These are phyloP conservation scores for Periconia sp. DNA, from an alignment of 2,329 filamentous ascomycete genomes.

Conservation along the genomic window DNA sequence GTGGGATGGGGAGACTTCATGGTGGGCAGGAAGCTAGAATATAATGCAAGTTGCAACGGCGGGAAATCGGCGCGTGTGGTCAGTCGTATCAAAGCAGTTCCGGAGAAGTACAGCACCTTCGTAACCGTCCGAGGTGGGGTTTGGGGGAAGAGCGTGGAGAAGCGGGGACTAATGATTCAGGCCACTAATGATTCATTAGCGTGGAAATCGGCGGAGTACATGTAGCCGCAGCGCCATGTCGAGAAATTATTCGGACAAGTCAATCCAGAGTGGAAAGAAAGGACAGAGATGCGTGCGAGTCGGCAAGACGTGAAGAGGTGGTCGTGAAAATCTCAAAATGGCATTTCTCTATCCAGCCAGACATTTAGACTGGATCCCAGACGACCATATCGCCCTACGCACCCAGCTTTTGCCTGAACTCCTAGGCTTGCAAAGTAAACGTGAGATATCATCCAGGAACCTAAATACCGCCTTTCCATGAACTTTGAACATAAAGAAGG, in stretches of 20 bases:
- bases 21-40: neutral
- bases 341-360: neutral
- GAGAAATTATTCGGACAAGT: too few species aligned
- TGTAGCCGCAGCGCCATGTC: too few species aligned
- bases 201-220: neutral
- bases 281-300: too few species aligned
- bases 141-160: constrained; percentile 7
- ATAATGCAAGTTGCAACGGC: too few species aligned
- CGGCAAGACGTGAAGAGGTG: too few species aligned
- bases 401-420: constrained; percentile 12
- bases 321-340: constrained; percentile 1
- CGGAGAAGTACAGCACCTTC: constrained; percentile 9
- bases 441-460: constrained; percentile 4
- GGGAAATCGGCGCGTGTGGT: too few species aligned
- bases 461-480: neutral
- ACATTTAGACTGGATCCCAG: neutral
- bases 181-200: constrained; percentile 23
- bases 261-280: too few species aligned
- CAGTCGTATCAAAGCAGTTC: too few species aligned
- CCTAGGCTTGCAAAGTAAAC: constrained; percentile 4
- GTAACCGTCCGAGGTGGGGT: constrained; percentile 3
- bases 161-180: too few species aligned
- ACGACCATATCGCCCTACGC: neutral
- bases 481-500: constrained; percentile 1
- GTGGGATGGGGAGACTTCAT: neutral